Conservation (phyloP, 805 yeast species). For the Priceomyces fermenticarens region DNA sequence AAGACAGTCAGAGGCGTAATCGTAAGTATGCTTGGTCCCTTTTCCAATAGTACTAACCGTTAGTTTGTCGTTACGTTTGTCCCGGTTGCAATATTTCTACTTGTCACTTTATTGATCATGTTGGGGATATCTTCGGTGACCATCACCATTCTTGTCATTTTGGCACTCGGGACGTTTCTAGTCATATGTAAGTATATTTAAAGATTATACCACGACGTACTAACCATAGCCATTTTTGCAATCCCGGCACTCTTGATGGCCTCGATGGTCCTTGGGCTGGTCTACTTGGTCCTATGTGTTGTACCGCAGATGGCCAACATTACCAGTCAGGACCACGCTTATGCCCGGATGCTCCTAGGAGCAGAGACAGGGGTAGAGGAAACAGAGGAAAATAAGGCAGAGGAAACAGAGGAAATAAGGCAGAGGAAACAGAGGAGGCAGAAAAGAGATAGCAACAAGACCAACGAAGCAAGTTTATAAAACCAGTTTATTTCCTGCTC, state of each 20-base stretch:
- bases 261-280: conserved; percentile 7
- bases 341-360: too few relatives aligned
- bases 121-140: conserved; percentile 14
- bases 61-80: neutral
- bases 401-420: too few relatives aligned
- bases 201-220: too few relatives aligned
- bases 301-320: neutral
- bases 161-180: conserved; percentile 8
- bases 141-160: conserved; percentile 7
- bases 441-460: too few relatives aligned
- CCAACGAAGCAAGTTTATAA: too few relatives aligned
- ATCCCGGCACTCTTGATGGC: conserved; percentile 9
- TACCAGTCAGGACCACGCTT: neutral
- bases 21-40: neutral
- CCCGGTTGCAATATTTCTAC: neutral
- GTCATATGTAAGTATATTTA: conserved; percentile 11
- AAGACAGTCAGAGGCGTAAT: too few relatives aligned
- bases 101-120: conserved; percentile 6
- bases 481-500: too few relatives aligned
- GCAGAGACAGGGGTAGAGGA: too few relatives aligned
- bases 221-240: conserved; percentile 7
- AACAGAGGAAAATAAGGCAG: too few relatives aligned
- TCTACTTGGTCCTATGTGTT: conserved; percentile 2
- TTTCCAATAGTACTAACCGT: neutral
- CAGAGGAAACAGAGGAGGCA: too few relatives aligned